Evolutionary conservation across 2,329 filamentous ascomycete species (phyloP).

Genomic region (Aspergillus niger): DNA sequence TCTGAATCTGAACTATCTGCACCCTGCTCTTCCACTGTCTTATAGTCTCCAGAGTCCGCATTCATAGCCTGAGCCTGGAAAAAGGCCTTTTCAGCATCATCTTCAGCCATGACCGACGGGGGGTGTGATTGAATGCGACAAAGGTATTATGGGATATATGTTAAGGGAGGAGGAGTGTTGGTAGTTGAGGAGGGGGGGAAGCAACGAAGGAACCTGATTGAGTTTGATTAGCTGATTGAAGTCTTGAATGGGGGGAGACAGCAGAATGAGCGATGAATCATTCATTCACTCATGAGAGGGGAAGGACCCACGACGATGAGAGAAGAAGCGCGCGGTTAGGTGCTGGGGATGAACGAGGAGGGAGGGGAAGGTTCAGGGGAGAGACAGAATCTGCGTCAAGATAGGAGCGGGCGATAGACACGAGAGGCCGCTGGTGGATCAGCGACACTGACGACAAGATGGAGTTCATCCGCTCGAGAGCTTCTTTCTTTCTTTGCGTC

Average conservation of each 20-base stretch:
- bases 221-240: background rate
- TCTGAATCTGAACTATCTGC: conserved; percentile 58
- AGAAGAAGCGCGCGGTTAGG: background rate
- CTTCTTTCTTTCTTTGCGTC: conserved; percentile 8
- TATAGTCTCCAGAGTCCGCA: conserved; percentile 40
- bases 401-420: background rate
- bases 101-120: conserved; percentile 50
- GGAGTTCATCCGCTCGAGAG: background rate
- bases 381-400: background rate
- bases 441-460: conserved; percentile 5
- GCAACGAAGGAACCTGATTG: background rate
- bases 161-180: conserved; percentile 1
- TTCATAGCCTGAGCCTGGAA: conserved; percentile 52
- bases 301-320: background rate
- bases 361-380: background rate
- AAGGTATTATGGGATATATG: conserved; percentile 1
- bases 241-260: background rate
- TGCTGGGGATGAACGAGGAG: background rate
- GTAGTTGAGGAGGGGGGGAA: conserved; percentile 6
- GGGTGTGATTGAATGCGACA: conserved; percentile 18
- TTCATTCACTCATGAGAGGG: background rate
- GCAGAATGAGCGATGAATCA: background rate
- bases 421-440: conserved; percentile 5
- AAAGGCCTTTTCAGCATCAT: conserved; percentile 57
- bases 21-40: conserved; percentile 55